Conservation (phyloP, 2,329 filamentous ascomycete genomes). For the Cladophialophora yegresii region DNA sequence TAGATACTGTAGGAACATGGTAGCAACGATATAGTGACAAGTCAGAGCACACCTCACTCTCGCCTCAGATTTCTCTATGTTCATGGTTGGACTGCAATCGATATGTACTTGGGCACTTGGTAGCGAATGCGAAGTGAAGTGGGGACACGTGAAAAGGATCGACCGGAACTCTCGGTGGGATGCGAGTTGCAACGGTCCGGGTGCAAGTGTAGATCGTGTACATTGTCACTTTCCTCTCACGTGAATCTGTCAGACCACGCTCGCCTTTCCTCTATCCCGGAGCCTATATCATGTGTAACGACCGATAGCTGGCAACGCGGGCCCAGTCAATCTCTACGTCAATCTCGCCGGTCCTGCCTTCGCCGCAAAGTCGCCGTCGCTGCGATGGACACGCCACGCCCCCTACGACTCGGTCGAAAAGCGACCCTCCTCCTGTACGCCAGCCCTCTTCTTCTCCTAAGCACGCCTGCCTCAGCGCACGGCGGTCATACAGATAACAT, state of each 20-base stretch:
- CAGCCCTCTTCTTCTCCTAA: constrained; percentile 38
- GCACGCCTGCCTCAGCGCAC: constrained; percentile 48
- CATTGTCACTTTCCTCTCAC: not conserved
- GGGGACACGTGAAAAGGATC: not conserved
- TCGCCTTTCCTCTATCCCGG: not conserved
- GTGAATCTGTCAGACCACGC: not conserved
- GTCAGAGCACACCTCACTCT: not conserved
- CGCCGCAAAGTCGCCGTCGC: constrained; percentile 3
- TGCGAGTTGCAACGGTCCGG: not conserved
- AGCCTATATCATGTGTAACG: constrained; percentile 13
- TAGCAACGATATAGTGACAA: not conserved
- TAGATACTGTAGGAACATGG: not conserved
- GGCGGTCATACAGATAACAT: constrained; percentile 61
- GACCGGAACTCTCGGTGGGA: constrained; percentile 6
- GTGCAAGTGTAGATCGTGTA: not conserved
- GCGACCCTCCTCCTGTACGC: constrained; percentile 16
- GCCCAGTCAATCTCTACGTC: not conserved
- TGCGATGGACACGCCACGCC: constrained; percentile 22
- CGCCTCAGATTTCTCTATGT: not conserved
- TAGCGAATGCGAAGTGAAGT: not conserved
- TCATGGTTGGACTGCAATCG: not conserved
- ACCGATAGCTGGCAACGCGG: constrained; percentile 13
- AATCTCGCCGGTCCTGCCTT: not conserved
- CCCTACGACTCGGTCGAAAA: constrained; percentile 10
- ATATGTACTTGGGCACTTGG: not conserved